Evolutionary conservation across 2,329 filamentous ascomycete species (phyloP).

Genomic region (Calonectria pseudoturangicola): DNA sequence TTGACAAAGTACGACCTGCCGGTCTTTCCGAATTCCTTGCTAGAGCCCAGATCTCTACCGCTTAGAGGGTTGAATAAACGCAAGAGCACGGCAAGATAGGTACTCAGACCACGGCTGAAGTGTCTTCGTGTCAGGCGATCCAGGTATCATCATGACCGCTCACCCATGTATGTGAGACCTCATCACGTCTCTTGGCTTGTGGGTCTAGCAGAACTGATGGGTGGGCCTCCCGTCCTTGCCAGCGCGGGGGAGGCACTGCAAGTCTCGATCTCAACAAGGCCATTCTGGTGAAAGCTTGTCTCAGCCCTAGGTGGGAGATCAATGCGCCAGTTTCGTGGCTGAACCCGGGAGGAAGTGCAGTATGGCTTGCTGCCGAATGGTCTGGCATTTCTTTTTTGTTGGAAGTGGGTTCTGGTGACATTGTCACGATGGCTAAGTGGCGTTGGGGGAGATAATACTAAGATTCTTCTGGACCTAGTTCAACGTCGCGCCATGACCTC

Average conservation of each 20-base stretch:
- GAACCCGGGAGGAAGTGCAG: not conserved
- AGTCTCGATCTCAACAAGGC: too few relatives aligned
- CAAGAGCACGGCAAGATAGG: too few relatives aligned
- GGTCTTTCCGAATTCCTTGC: too few relatives aligned
- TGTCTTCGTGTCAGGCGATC: not conserved
- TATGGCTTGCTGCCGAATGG: not conserved
- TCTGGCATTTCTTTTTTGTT: not conserved
- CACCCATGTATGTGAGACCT: not conserved
- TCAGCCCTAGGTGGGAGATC: not conserved
- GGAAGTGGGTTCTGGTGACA: not conserved
- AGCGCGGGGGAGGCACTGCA: not conserved
- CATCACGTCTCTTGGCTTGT: not conserved
- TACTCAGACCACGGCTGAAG: not conserved
- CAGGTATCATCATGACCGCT: not conserved
- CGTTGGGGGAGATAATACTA: not conserved
- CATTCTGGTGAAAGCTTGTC: not conserved
- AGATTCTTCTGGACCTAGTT: not conserved
- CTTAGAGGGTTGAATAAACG: too few relatives aligned
- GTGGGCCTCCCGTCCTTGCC: not conserved
- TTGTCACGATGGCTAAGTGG: not conserved
- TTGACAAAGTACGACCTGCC: too few relatives aligned
- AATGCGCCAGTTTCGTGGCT: not conserved
- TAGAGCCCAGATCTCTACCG: too few relatives aligned
- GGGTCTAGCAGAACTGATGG: not conserved
- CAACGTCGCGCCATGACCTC: too few relatives aligned